Evolutionary conservation across 1,139 yeast genomes (phyloP).

Genomic region (Spencermartinsiella ligniputridi): DNA sequence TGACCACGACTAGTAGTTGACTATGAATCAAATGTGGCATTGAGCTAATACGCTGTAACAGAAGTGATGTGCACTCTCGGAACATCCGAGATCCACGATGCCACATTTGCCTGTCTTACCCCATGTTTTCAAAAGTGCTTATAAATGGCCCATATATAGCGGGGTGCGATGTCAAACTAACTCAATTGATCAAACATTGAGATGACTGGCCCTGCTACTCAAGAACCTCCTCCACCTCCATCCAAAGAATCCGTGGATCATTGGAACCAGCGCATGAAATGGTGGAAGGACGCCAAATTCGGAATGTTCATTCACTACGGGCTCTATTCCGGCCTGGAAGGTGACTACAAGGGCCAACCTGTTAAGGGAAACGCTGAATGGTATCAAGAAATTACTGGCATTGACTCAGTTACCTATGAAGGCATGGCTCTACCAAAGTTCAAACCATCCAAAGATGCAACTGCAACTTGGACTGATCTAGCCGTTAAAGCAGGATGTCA

Average conservation of each 20-base stretch:
- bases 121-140: no score
- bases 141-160: no score
- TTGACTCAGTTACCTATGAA: slow-evolving; percentile 13
- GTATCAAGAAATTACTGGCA: slow-evolving; percentile 15
- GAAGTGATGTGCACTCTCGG: no score
- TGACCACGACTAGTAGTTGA: no score
- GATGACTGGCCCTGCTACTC: background rate
- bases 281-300: slow-evolving; percentile 19
- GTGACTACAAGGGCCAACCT: slow-evolving; percentile 15
- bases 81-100: no score
- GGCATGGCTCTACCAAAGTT: slow-evolving; percentile 12
- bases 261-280: slow-evolving; percentile 14
- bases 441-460: slow-evolving; percentile 8
- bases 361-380: slow-evolving; percentile 15
- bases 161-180: no score
- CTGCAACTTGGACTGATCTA: slow-evolving; percentile 15
- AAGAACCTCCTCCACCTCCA: slow-evolving; percentile 10
- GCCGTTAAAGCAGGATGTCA: slow-evolving; percentile 17
- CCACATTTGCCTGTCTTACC: no score
- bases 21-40: no score
- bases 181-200: no score
- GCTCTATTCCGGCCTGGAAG: slow-evolving; percentile 17
- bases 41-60: no score
- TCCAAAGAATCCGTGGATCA: slow-evolving; percentile 7
- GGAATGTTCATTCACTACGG: slow-evolving; percentile 22